Evolutionary conservation across 768 basidiomycete genomes (phyloP), one percentile per base, ranked within the genome.

Genomic region (Exsudoporus frostii): DNA sequence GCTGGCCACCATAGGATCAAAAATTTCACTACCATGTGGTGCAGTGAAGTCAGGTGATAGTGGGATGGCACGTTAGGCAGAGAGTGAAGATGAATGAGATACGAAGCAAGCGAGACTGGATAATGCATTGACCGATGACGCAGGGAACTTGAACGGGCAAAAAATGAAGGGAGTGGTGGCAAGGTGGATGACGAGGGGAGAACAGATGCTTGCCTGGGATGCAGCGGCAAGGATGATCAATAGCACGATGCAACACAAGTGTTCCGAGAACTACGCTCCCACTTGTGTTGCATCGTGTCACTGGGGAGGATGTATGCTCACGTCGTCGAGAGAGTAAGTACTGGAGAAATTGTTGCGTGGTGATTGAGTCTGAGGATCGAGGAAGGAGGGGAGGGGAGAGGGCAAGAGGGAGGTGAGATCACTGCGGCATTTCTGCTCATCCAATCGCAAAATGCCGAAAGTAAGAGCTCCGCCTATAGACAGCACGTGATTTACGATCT

Each of bases 231-330:
- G 11, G 25, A 39, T 34, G 34, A 36, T 22, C 20, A 24, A 43
- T n/a, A 57, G 48, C 59, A 67, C 60, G 53, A 46, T 19, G 45
- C 51, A 59, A 48, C 34, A 68, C 73, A 69, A 69, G 72, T 66
- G 73, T 76, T 70, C 52, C 65, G 73, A 79, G 78, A 54, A 76
- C 75, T 67, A 62, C 77, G 75, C 77, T 78, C 75, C 71, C 74
- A 66, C 70, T 67, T 64, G 68, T 68, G 57, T 48, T 56, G 53
- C 54, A 14, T 51, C 39, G 64, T 62, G 59, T 51, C 58, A 44
- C 49, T 5, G 4, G 19, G n/a, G 9, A 37, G 1, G 4, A 15
- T 30, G 27, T 14, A 43, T 32, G 10, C 11, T 2, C 15, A 32
- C n/a, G 6, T 11, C 34, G 19, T 10, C 8, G 15, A 22, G 24